Conservation (phyloP, 805 yeast species). For the Ogataea paradorogensis region DNA sequence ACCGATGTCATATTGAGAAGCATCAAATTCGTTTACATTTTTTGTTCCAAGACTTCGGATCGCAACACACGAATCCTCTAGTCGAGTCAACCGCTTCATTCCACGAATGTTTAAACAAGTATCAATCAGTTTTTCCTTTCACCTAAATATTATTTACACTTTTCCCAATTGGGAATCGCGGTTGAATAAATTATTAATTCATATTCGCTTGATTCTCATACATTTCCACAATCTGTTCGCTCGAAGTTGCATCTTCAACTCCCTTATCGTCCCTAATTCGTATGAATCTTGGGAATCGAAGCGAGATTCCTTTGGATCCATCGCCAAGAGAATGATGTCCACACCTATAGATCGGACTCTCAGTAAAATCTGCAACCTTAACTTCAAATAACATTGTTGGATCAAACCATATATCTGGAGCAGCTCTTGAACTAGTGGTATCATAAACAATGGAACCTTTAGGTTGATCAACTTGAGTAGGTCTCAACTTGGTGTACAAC, state of each 20-base stretch:
- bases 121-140: slow-evolving; percentile 8
- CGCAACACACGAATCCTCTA: slow-evolving; percentile 2
- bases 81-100: slow-evolving; percentile 8
- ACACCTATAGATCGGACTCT: slow-evolving; percentile 87
- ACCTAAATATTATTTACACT: slow-evolving; percentile 3
- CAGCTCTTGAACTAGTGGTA: slow-evolving; percentile 54
- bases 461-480: slow-evolving; percentile 63
- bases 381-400: slow-evolving; percentile 85
- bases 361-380: slow-evolving; percentile 83
- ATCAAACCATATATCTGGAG: slow-evolving; percentile 94
- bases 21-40: not conserved
- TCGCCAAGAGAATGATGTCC: slow-evolving; percentile 64
- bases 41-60: not conserved
- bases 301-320: slow-evolving; percentile 65
- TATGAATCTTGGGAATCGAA: slow-evolving; percentile 85
- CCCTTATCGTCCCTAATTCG: slow-evolving; percentile 83
- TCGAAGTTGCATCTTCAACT: slow-evolving; percentile 81
- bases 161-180: slow-evolving; percentile 9
- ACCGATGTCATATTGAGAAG: not conserved
- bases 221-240: slow-evolving; percentile 80
- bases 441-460: slow-evolving; percentile 69
- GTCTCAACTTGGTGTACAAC: slow-evolving; percentile 58
- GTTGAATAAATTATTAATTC: not conserved
- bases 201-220: slow-evolving; percentile 61
- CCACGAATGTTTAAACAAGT: slow-evolving; percentile 1